phyloP scores from a whole-genome alignment of 345 rosid genomes.

The Salix caprea region DNA sequence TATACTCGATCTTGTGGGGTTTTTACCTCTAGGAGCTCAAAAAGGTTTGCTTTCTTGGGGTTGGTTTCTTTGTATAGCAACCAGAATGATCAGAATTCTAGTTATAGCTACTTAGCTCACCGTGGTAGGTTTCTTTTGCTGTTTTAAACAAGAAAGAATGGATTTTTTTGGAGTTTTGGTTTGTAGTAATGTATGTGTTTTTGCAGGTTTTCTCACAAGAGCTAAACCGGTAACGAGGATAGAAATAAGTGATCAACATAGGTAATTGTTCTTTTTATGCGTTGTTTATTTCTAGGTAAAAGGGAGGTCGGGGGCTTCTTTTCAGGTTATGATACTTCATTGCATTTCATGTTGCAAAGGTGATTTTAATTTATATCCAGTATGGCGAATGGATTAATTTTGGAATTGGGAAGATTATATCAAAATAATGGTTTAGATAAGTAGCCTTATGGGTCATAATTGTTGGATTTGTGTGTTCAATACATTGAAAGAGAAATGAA shows the following conservation, averaged over 20 bases:
- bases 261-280: slow-evolving; percentile 27
- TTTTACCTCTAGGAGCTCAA: slow-evolving; percentile 11
- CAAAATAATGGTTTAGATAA: no score
- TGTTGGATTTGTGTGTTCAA: background rate
- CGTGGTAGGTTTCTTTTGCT: slow-evolving; percentile 40
- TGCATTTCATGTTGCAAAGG: no score
- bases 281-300: background rate
- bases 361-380: no score
- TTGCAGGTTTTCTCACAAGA: slow-evolving; percentile 62
- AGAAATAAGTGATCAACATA: slow-evolving; percentile 69
- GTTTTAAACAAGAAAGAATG: slow-evolving; percentile 6
- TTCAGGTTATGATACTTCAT: no score
- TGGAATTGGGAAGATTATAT: no score
- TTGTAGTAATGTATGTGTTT: background rate
- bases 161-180: no score
- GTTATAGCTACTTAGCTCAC: slow-evolving; percentile 25
- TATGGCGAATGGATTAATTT: no score
- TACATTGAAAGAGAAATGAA: background rate
- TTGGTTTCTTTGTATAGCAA: slow-evolving; percentile 31
- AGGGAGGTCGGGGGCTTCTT: no score
- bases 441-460: background rate
- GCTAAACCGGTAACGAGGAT: slow-evolving; percentile 69
- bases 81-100: slow-evolving; percentile 7
- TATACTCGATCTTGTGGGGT: slow-evolving; percentile 26
- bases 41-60: slow-evolving; percentile 32